Percentiles rank a stretch among this genome's conserved stretches.
These are phyloP conservation scores for Rickenella mellea DNA, from an alignment of 768 basidiomycete species.

Conservation along the genomic window DNA sequence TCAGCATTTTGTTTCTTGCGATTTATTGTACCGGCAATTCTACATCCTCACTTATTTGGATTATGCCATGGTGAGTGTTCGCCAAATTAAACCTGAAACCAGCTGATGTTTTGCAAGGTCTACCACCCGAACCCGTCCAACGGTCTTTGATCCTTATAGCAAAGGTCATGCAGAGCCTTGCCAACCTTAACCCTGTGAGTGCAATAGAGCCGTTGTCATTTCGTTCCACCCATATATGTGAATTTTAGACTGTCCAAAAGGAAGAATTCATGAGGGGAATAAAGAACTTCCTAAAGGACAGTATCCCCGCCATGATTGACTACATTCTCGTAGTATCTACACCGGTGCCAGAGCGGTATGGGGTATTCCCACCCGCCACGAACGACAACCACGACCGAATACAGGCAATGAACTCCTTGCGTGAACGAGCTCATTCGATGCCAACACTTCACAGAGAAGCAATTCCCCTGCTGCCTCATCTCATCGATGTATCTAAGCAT, in stretches of 20 bases:
- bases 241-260: slow-evolving; percentile 48
- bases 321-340: slow-evolving; percentile 71
- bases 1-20: slow-evolving; percentile 86
- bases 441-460: slow-evolving; percentile 56
- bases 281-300: slow-evolving; percentile 61
- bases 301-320: slow-evolving; percentile 62
- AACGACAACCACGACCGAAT: slow-evolving; percentile 34
- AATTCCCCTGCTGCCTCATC: slow-evolving; percentile 61
- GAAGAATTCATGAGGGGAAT: slow-evolving; percentile 78
- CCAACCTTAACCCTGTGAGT: slow-evolving; percentile 71
- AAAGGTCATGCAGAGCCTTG: slow-evolving; percentile 83
- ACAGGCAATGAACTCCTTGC: slow-evolving; percentile 44
- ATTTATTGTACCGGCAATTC: slow-evolving; percentile 82
- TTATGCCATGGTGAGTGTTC: slow-evolving; percentile 52
- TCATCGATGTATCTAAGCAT: slow-evolving; percentile 71
- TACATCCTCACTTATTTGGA: slow-evolving; percentile 81
- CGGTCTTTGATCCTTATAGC: slow-evolving; percentile 79
- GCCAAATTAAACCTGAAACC: background rate
- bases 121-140: slow-evolving; percentile 57
- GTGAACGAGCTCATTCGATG: slow-evolving; percentile 47
- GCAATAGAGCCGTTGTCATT: background rate
- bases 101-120: slow-evolving; percentile 33
- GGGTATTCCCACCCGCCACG: slow-evolving; percentile 6
- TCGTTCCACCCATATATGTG: background rate
- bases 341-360: slow-evolving; percentile 19